These are phyloP conservation scores for Carpinus fangiana DNA, from an alignment of 306 rosid species.

Conservation along the genomic window DNA sequence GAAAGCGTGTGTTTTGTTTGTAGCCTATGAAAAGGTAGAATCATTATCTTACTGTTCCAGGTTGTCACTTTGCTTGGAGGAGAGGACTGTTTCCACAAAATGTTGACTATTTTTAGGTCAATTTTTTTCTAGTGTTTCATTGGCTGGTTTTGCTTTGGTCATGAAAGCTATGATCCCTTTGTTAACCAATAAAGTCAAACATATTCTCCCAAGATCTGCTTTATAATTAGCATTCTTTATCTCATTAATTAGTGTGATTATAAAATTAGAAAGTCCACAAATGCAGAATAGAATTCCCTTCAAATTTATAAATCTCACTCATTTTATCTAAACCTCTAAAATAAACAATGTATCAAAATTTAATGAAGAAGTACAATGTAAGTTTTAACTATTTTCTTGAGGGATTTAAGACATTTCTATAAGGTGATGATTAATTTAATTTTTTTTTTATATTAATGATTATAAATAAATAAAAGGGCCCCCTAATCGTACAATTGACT, in stretches of 20 bases:
- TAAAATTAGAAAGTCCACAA: too few species aligned
- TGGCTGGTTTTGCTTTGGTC: neutral
- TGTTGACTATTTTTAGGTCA: slow-evolving; percentile 6
- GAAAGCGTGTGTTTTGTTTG: slow-evolving; percentile 35
- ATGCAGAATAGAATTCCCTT: too few species aligned
- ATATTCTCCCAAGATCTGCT: too few species aligned
- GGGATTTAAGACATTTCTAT: neutral
- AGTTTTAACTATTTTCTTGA: neutral
- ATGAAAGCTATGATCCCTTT: neutral
- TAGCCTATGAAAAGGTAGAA: slow-evolving; percentile 32
- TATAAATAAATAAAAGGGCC: neutral
- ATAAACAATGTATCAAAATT: too few species aligned
- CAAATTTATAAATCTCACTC: too few species aligned
- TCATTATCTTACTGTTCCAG: slow-evolving; percentile 33
- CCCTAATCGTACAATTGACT: neutral
- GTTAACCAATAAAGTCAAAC: too few species aligned
- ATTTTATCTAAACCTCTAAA: too few species aligned
- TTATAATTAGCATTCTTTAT: too few species aligned
- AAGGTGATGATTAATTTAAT: neutral
- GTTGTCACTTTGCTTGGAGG: slow-evolving; percentile 31
- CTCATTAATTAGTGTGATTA: too few species aligned
- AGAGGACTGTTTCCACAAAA: slow-evolving; percentile 40
- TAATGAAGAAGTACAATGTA: too few species aligned
- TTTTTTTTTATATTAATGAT: neutral
- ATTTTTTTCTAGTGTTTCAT: neutral